Base-by-base conservation (phyloP, 495 filamentous ascomycete genomes). In the Aspergillus sclerotiicarbonarius region DNA sequence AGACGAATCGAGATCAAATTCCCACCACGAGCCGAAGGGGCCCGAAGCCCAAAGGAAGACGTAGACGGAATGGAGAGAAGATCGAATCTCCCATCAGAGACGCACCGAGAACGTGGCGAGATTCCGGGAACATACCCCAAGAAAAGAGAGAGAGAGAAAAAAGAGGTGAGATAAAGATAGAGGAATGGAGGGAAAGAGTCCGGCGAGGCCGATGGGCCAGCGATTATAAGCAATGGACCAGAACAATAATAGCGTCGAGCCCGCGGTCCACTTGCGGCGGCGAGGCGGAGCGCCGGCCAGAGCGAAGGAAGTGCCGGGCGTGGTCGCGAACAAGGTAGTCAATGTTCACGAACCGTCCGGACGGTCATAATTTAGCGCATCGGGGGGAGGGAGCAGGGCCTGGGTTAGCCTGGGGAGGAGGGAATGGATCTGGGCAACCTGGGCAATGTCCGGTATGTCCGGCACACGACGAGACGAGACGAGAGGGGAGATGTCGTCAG, bases 31-130 rank as follows among this genome's bases (percentile, higher is more conserved):
- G 51, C 48, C 61, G 66, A 51, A 62, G 53, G 58, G 45, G 51
- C 60, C 56, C 57, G 61, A 59, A 61, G 47, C 53, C 60, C 58
- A 53, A 58, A 53, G 54, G 39, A 64, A 48, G 60, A 54, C 51
- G 44, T 55, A 58, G 56, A 66, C 64, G 64, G 62, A 72, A 67
- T 53, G 70, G 69, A 63, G 68, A 62, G 62, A 67, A 67, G 67
- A 60, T 65, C 59, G 62, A 66, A 54, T 59, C 60, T 70, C 54
- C 65, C 64, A 69, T 69, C 45, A 52, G 55, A 59, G 44, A 54
- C 33, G 43, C 54, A 52, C 52, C 57, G 49, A 58, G 48, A 44
- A 50, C 39, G 63, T 51, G 19, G 53, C 52, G 59, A 46, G 58
- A 50, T 62, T 66, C 65, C 62, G 61, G 55, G 61, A 64, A 65